Evolutionary conservation across 441 rosid species (phyloP).

Genomic region (Erodium chrysanthum): DNA sequence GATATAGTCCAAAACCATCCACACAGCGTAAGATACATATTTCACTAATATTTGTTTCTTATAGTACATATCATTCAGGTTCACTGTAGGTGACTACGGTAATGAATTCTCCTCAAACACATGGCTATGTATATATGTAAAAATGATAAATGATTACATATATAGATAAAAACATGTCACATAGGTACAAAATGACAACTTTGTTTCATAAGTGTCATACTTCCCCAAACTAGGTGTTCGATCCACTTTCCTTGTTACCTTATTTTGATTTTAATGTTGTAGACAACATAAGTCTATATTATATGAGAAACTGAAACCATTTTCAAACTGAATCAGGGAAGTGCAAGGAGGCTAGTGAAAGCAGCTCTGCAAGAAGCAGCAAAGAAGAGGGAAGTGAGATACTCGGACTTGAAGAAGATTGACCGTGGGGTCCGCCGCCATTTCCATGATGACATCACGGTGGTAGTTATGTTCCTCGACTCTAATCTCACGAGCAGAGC

Average conservation of each 20-base stretch:
- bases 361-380: conserved; percentile 78
- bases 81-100: too few species aligned
- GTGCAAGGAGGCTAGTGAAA: conserved; percentile 80
- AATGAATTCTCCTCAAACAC: too few species aligned
- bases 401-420: conserved; percentile 90
- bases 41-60: neutral
- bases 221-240: too few species aligned
- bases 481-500: conserved; percentile 47
- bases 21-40: conserved; percentile 39
- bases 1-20: conserved; percentile 66
- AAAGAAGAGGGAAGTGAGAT: conserved; percentile 87
- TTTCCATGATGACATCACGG: conserved; percentile 96
- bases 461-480: conserved; percentile 72
- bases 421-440: conserved; percentile 86
- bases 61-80: neutral
- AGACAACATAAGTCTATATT: neutral
- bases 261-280: too few species aligned
- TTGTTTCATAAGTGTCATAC: too few species aligned
- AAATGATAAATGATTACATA: too few species aligned
- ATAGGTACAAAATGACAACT: too few species aligned
- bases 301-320: neutral
- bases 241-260: neutral
- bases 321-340: conserved; percentile 45
- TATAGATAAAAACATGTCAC: too few species aligned
- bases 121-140: too few species aligned